Percentiles rank a stretch among this genome's conserved stretches.
phyloP scores from a whole-genome alignment of 2,329 filamentous ascomycete species.

The Cercospora nicotianae region DNA sequence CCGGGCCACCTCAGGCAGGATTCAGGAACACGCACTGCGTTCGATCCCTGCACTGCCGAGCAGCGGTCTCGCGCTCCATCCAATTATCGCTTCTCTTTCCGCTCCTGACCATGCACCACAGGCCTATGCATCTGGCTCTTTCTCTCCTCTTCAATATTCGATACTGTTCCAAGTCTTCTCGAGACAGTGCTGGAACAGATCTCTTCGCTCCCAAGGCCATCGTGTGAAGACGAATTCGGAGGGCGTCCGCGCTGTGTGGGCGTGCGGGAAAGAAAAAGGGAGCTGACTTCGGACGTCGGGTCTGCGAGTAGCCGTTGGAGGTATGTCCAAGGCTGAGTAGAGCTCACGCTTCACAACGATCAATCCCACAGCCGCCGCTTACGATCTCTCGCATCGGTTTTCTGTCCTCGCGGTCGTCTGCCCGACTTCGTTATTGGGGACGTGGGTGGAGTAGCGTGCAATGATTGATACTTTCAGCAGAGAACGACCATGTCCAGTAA shows the following conservation, averaged over 20 bases:
- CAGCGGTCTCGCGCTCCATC: not conserved
- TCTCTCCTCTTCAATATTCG: not conserved
- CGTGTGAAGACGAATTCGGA: not conserved
- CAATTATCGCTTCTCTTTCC: not conserved
- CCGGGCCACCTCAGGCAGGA: not conserved
- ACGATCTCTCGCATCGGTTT: not conserved
- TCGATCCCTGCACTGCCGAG: not conserved
- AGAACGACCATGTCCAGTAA: not conserved
- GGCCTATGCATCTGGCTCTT: not conserved
- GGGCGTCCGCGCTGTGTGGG: not conserved
- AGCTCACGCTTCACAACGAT: not conserved
- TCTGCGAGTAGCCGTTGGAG: not conserved
- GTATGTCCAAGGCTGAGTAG: not conserved
- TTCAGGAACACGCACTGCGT: not conserved
- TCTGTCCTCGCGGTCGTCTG: not conserved
- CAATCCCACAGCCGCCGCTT: not conserved
- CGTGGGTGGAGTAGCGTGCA: not conserved
- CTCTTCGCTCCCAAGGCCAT: not conserved
- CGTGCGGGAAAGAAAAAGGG: not conserved
- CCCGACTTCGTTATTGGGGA: not conserved
- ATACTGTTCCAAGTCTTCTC: not conserved
- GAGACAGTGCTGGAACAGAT: not conserved
- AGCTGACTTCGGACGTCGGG: constrained; percentile 12
- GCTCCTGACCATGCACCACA: not conserved
- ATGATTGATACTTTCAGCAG: not conserved